Base-by-base conservation (phyloP, 768 basidiomycete genomes). In the Mycena galopus region DNA sequence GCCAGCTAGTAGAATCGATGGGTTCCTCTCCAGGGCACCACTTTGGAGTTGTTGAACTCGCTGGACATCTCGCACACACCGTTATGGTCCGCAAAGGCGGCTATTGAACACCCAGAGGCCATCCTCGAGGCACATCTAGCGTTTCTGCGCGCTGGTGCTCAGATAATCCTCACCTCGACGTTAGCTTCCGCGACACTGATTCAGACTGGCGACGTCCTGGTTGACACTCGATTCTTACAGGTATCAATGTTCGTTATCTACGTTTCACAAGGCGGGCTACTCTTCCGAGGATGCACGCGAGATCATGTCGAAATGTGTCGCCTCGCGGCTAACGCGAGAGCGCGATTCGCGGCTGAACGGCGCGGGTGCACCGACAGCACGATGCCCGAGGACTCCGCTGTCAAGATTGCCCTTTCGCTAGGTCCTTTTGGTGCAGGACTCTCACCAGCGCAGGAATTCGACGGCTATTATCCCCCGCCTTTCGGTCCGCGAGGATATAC, bases 351-450 rank as follows among this genome's bases (percentile, higher is more conserved):
- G 62, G 67, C 37, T n/a, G 62, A 60, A 27, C 33, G 30, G 2
- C 17, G 55, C 6, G 11, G 9, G 80, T 79, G 71, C 44, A 75
- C 64, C 9, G 9, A 57, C 58, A 62, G 75, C 61, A 51, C 44
- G 61, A 59, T 42, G 50, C 53, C 71, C 65, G 79, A 80, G 58
- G 53, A 29, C 9, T 29, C 30, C 67, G 33, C n/a, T 21, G 77
- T 87, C 73, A 84, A 82, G 30, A 86, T 95, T 39, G 92, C 89
- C 3, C 84, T 96, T 6, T 94, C 92, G 7, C 81, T 95, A 32
- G 94, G 94, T 21, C 91, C 93, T 0, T 94, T 88, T 76, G 94
- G 94, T 42, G 91, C 92, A 2, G 91, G 88, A 6, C 82, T 94
- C 19, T 78, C 79, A 9, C 89, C 91, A 0, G 87, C 92, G 64